Conservation (phyloP, 202 grass and related monocot genomes). For the Bolboschoenoplectus hybrid region DNA sequence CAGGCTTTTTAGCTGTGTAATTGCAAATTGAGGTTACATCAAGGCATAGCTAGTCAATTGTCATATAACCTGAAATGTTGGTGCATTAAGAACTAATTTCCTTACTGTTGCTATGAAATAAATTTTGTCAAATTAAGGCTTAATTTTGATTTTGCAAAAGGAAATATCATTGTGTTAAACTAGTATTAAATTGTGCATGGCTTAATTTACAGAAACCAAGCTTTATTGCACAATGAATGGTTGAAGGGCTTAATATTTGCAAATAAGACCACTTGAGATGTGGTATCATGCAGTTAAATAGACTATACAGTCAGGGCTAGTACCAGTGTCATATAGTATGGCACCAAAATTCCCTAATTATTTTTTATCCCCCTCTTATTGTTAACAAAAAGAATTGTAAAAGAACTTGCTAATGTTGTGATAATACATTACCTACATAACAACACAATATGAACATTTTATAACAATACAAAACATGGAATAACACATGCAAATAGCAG, state of each 20-base stretch:
- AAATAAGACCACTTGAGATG: constrained; percentile 3
- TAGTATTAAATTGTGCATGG: not conserved
- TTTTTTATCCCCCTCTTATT: not conserved
- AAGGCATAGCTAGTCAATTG: not conserved
- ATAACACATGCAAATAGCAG: constrained; percentile 2
- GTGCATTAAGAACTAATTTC: not conserved
- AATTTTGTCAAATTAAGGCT: not conserved
- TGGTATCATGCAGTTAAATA: not conserved
- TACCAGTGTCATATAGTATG: not conserved
- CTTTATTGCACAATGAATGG: not conserved
- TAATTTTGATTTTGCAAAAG: no score
- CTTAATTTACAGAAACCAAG: constrained; percentile 10
- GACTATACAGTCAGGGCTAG: not conserved
- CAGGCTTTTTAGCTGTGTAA: not conserved
- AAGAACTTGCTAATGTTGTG: not conserved
- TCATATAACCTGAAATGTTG: not conserved
- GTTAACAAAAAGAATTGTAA: constrained; percentile 2
- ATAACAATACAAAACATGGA: constrained; percentile 24
- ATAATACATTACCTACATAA: not conserved
- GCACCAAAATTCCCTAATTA: not conserved
- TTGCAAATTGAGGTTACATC: not conserved
- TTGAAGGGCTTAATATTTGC: constrained; percentile 12
- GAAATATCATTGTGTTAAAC: not conserved
- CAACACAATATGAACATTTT: not conserved
- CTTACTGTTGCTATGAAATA: not conserved